Evolutionary conservation across 371 early-diverging fungal species (phyloP).

Genomic region (Fennellomyces sp.): DNA sequence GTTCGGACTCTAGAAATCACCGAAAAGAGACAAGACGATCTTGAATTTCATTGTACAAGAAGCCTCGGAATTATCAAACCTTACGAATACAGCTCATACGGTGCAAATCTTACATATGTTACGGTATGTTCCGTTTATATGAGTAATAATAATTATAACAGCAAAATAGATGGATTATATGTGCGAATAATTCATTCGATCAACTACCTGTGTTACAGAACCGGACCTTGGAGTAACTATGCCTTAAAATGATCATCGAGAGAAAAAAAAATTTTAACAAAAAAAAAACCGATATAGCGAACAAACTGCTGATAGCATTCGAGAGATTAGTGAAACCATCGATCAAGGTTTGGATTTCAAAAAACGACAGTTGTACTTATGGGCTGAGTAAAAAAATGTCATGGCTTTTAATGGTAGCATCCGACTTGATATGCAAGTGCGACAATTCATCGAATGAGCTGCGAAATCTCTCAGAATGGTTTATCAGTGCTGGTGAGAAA

Average conservation of each 20-base stretch:
- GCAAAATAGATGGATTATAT: neutral
- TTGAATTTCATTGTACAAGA: too few relatives aligned
- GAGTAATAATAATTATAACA: neutral
- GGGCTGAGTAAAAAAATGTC: too few relatives aligned
- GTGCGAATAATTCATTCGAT: neutral
- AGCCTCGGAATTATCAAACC: too few relatives aligned
- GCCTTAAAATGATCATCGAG: neutral
- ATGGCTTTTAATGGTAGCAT: neutral
- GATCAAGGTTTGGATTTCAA: conserved; percentile 2
- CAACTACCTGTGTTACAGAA: neutral
- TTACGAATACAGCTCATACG: neutral
- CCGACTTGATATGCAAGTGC: neutral
- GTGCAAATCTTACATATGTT: neutral
- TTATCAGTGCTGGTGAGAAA: conserved; percentile 7
- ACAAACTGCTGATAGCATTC: neutral
- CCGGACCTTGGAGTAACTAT: neutral
- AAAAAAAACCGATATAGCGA: neutral
- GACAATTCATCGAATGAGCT: neutral
- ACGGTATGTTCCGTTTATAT: neutral
- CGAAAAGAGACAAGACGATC: too few relatives aligned
- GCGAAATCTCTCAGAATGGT: neutral
- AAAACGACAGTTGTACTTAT: neutral
- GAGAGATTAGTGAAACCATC: neutral
- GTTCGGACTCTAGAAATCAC: too few relatives aligned
- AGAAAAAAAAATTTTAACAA: neutral